Evolutionary conservation across 2,329 filamentous ascomycete genomes (phyloP).

Genomic region (Dichotomopilus funicola): DNA sequence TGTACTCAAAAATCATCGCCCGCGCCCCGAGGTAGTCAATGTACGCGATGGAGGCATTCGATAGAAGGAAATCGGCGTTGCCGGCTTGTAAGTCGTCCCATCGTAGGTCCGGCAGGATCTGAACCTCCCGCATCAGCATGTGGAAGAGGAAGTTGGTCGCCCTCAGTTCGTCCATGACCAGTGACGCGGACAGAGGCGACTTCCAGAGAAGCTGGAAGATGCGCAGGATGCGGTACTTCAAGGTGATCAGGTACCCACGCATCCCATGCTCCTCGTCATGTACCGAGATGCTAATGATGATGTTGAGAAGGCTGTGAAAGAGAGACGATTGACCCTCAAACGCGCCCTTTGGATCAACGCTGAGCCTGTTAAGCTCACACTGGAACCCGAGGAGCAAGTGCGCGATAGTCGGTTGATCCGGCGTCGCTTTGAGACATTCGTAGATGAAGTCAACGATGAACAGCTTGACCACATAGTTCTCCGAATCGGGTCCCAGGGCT

Average conservation of each 20-base stretch:
- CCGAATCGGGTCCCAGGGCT: slow-evolving; percentile 61
- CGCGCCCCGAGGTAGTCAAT: slow-evolving; percentile 73
- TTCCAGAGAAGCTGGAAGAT: slow-evolving; percentile 78
- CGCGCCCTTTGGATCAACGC: slow-evolving; percentile 59
- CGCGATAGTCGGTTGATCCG: slow-evolving; percentile 76
- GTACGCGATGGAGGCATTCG: slow-evolving; percentile 60
- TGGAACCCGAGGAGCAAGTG: slow-evolving; percentile 86
- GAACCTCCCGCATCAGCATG: slow-evolving; percentile 62
- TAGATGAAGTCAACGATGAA: slow-evolving; percentile 82
- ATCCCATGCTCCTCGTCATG: slow-evolving; percentile 52
- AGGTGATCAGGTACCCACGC: slow-evolving; percentile 59
- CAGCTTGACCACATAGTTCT: slow-evolving; percentile 74
- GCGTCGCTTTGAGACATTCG: slow-evolving; percentile 67
- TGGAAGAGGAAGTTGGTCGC: slow-evolving; percentile 73
- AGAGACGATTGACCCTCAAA: slow-evolving; percentile 69
- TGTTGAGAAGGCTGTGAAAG: slow-evolving; percentile 71
- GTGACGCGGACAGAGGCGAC: slow-evolving; percentile 67
- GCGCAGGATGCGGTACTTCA: slow-evolving; percentile 63
- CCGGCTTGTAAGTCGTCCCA: slow-evolving; percentile 66
- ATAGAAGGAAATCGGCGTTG: slow-evolving; percentile 61
- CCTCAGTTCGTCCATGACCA: slow-evolving; percentile 74
- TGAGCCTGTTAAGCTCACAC: slow-evolving; percentile 64
- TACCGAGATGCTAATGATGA: slow-evolving; percentile 64
- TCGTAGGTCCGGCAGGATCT: slow-evolving; percentile 60
- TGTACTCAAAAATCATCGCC: slow-evolving; percentile 75